Conservation (phyloP, 176 grass and related monocot species). For the Panicum miliaceum region DNA sequence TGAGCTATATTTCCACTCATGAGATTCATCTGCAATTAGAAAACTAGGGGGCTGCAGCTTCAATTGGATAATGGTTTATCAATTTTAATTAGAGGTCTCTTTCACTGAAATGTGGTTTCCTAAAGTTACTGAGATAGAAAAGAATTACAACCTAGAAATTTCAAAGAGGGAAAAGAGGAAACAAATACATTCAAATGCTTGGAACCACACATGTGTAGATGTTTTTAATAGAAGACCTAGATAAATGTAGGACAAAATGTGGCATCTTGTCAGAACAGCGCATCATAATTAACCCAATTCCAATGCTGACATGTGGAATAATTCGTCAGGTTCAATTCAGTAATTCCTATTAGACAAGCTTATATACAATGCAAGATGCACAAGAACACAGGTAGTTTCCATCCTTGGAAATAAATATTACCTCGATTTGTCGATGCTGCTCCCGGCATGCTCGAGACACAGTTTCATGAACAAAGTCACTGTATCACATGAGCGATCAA, state of each 20-base stretch:
- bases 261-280: neutral
- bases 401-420: slow-evolving; percentile 43
- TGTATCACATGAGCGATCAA: slow-evolving; percentile 48
- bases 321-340: neutral
- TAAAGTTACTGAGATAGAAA: neutral
- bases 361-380: slow-evolving; percentile 19
- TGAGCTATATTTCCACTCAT: slow-evolving; percentile 80
- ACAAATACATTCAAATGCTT: slow-evolving; percentile 18
- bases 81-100: slow-evolving; percentile 4
- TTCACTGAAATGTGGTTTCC: neutral
- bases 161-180: neutral
- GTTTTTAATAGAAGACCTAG: neutral
- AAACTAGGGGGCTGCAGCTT: slow-evolving; percentile 4
- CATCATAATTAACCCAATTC: neutral
- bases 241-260: slow-evolving; percentile 5
- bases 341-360: slow-evolving; percentile 12
- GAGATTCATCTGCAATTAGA: slow-evolving; percentile 78
- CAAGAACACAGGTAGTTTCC: neutral
- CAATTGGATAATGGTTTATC: neutral
- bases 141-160: slow-evolving; percentile 18
- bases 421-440: slow-evolving; percentile 96
- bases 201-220: neutral
- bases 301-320: neutral
- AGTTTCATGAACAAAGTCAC: slow-evolving; percentile 88
- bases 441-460: slow-evolving; percentile 87